phyloP scores from a whole-genome alignment of 331 rosid genomes.

The Malus hybrid region DNA sequence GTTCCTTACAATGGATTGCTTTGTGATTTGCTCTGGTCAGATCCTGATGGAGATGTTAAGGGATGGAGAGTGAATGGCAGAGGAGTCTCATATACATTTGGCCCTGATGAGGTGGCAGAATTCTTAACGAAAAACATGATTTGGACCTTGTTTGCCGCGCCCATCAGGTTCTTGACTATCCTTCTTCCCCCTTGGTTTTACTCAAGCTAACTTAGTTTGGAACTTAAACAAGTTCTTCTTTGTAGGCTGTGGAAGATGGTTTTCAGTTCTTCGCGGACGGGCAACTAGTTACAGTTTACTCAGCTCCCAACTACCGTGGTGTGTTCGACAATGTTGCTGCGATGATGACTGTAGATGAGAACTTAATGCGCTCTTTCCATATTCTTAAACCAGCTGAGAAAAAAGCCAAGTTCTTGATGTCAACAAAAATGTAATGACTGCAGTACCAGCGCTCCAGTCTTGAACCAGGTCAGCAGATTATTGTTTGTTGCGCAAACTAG shows the following conservation, averaged over 20 bases:
- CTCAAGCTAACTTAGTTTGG: slow-evolving; percentile 2
- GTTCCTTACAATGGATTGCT: slow-evolving; percentile 90
- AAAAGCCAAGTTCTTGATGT: slow-evolving; percentile 43
- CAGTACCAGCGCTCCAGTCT: neutral
- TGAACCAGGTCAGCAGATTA: slow-evolving; percentile 32
- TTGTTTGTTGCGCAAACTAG: neutral
- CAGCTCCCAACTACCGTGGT: slow-evolving; percentile 91
- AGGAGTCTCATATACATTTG: slow-evolving; percentile 97
- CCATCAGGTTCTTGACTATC: slow-evolving; percentile 65
- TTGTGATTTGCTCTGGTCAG: slow-evolving; percentile 99
- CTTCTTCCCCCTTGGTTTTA: too few relatives aligned
- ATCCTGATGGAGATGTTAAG: slow-evolving; percentile 81
- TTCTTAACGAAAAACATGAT: slow-evolving; percentile 70
- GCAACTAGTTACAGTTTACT: slow-evolving; percentile 75
- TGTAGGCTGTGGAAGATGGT: slow-evolving; percentile 85
- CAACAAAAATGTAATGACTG: slow-evolving; percentile 50
- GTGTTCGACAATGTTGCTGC: slow-evolving; percentile 93
- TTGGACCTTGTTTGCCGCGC: slow-evolving; percentile 97
- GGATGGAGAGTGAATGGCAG: slow-evolving; percentile 98
- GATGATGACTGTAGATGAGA: slow-evolving; percentile 86
- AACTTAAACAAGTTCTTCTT: slow-evolving; percentile 13
- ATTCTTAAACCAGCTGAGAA: slow-evolving; percentile 89
- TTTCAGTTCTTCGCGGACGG: slow-evolving; percentile 81
- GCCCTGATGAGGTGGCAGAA: slow-evolving; percentile 83
- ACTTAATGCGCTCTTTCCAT: slow-evolving; percentile 89